These are phyloP conservation scores for Pichia sporocuriosa DNA, from an alignment of 805 yeast species.

Conservation along the genomic window DNA sequence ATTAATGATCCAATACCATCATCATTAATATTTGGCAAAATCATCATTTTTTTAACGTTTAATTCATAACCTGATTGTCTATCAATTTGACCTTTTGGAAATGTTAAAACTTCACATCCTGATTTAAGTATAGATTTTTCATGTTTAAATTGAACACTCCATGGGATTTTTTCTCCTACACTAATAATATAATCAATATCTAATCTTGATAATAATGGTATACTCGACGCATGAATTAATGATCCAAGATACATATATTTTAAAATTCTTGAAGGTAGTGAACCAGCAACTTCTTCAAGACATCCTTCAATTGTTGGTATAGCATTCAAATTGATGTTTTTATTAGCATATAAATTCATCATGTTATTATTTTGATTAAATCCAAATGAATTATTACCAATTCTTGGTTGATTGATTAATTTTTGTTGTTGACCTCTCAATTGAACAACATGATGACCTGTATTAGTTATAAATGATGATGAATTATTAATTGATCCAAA, in stretches of 20 bases:
- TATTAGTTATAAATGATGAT: slow-evolving; percentile 21
- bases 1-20: slow-evolving; percentile 83
- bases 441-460: slow-evolving; percentile 28
- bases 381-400: background rate
- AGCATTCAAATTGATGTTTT: background rate
- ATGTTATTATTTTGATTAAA: background rate
- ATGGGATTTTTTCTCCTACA: slow-evolving; percentile 74
- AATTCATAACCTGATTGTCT: slow-evolving; percentile 15
- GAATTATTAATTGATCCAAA: background rate
- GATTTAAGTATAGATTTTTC: slow-evolving; percentile 17
- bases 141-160: slow-evolving; percentile 39
- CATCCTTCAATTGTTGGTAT: slow-evolving; percentile 22
- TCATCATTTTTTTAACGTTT: slow-evolving; percentile 44
- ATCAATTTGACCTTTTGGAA: slow-evolving; percentile 17
- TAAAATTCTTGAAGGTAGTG: slow-evolving; percentile 77
- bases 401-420: background rate
- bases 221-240: slow-evolving; percentile 69
- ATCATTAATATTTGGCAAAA: slow-evolving; percentile 71
- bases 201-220: slow-evolving; percentile 52
- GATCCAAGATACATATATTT: slow-evolving; percentile 85
- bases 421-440: slow-evolving; percentile 15
- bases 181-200: slow-evolving; percentile 73
- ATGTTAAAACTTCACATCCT: slow-evolving; percentile 26
- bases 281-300: slow-evolving; percentile 39
- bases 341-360: background rate